phyloP scores from a whole-genome alignment of 495 filamentous ascomycete species.

The Rhizodiscina lignyota region DNA sequence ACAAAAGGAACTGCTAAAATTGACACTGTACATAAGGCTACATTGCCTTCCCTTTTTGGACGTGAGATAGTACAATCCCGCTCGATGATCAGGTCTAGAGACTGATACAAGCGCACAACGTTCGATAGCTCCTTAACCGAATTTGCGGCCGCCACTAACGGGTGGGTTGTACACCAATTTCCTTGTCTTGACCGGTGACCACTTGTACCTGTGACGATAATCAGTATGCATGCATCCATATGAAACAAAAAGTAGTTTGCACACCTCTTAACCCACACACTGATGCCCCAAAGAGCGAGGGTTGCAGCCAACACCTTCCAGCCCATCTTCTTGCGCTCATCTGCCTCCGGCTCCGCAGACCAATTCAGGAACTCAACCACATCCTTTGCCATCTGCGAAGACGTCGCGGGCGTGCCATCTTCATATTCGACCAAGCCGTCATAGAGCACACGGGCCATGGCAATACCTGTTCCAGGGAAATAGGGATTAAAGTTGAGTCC shows the following conservation, averaged over 20 bases:
- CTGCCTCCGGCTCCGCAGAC: constrained; percentile 97
- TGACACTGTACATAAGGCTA: too few species aligned
- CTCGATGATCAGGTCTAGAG: too few species aligned
- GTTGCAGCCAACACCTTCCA: constrained; percentile 76
- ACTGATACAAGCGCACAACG: too few species aligned
- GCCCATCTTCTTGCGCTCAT: constrained; percentile 98
- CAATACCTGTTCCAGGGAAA: constrained; percentile 98
- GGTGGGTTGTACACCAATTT: constrained; percentile 82
- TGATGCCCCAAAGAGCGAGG: constrained; percentile 62
- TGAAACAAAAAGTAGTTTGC: constrained; percentile 1
- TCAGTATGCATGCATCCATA: constrained; percentile 5
- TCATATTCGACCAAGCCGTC: constrained; percentile 98
- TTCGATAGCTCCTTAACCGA: too few species aligned
- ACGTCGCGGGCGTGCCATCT: constrained; percentile 82
- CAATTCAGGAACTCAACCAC: constrained; percentile 98
- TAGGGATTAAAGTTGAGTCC: constrained; percentile 99
- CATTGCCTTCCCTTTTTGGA: too few species aligned
- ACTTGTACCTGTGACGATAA: constrained; percentile 58
- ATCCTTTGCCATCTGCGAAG: constrained; percentile 99
- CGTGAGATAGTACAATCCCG: too few species aligned
- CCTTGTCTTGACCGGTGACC: constrained; percentile 84
- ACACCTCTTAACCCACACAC: constrained; percentile 87
- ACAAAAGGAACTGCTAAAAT: too few species aligned
- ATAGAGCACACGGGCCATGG: constrained; percentile 96
- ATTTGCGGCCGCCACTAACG: too few species aligned